Conservation (phyloP, 352 stramenopile genomes). For the Pythium dissimile region DNA sequence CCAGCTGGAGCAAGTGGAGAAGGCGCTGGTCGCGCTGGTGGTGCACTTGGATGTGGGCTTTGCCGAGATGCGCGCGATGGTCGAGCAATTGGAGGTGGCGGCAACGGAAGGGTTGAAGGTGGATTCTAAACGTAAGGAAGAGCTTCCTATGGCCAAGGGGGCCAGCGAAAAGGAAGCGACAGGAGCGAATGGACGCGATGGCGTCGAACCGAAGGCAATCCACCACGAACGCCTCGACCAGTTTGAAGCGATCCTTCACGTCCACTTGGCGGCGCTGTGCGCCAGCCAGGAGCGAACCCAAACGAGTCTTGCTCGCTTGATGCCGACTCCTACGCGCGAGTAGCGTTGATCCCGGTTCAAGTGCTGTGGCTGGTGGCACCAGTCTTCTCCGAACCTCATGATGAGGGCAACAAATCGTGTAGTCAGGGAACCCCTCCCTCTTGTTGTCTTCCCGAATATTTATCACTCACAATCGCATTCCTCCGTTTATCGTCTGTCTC, state of each 20-base stretch:
- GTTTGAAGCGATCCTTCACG: not conserved
- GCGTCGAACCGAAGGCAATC: not conserved
- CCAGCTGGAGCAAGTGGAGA: not conserved
- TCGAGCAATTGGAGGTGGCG: not conserved
- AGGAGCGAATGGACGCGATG: not conserved
- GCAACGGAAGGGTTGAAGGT: not conserved
- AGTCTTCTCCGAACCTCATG: too few relatives aligned
- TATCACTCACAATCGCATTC: too few relatives aligned
- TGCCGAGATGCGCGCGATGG: not conserved
- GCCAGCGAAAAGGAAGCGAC: not conserved
- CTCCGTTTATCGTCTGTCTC: too few relatives aligned
- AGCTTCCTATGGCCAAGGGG: not conserved
- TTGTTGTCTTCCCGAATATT: too few relatives aligned
- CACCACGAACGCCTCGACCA: not conserved
- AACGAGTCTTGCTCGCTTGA: not conserved
- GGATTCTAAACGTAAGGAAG: not conserved
- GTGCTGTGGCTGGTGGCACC: too few relatives aligned
- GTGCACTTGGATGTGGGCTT: not conserved
- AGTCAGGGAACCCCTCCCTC: too few relatives aligned
- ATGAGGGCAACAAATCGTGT: too few relatives aligned
- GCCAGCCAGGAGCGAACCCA: not conserved
- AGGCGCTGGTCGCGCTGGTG: not conserved
- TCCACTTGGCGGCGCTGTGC: not conserved
- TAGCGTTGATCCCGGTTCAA: too few relatives aligned
- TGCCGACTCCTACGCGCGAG: too few relatives aligned